These are phyloP conservation scores for Penicillium paneum DNA, from an alignment of 2,329 filamentous ascomycete genomes.

Conservation along the genomic window DNA sequence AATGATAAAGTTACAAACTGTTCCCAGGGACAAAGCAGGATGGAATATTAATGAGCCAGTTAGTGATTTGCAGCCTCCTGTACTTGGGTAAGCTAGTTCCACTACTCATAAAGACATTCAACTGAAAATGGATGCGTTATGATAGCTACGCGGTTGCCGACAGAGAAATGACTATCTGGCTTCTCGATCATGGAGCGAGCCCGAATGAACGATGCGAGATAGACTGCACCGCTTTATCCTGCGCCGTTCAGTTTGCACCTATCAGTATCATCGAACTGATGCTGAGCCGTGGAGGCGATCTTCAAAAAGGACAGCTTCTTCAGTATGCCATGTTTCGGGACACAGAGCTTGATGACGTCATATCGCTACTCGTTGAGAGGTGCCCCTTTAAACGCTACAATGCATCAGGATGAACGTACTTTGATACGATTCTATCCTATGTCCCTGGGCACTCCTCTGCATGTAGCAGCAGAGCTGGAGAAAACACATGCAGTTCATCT, in stretches of 20 bases:
- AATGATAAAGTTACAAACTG: too few species aligned
- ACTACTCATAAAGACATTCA: neutral
- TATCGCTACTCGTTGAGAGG: slow-evolving; percentile 18
- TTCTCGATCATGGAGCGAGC: slow-evolving; percentile 25
- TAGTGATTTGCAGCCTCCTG: too few species aligned
- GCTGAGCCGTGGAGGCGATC: slow-evolving; percentile 16
- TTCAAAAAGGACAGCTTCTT: slow-evolving; percentile 21
- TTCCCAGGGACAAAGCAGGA: too few species aligned
- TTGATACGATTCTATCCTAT: slow-evolving; percentile 8
- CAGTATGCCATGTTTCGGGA: slow-evolving; percentile 18
- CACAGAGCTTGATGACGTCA: slow-evolving; percentile 9
- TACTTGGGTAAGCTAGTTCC: too few species aligned
- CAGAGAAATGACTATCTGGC: slow-evolving; percentile 20
- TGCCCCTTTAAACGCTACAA: slow-evolving; percentile 18
- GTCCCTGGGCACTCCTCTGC: slow-evolving; percentile 6
- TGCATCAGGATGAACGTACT: slow-evolving; percentile 17
- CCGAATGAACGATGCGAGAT: slow-evolving; percentile 22
- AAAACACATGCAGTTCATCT: too few species aligned
- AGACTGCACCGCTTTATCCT: slow-evolving; percentile 22
- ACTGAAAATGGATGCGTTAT: neutral
- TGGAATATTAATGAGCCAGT: too few species aligned
- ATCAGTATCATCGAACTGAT: slow-evolving; percentile 18
- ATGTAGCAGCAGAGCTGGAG: slow-evolving; percentile 1
- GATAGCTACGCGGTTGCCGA: slow-evolving; percentile 17
- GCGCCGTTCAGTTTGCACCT: slow-evolving; percentile 15